A percentile compares a stretch with the other conserved stretches of the same genome.
These are phyloP conservation scores for Sclerotinia nivalis DNA, from an alignment of 2,329 filamentous ascomycete species.

Conservation along the genomic window DNA sequence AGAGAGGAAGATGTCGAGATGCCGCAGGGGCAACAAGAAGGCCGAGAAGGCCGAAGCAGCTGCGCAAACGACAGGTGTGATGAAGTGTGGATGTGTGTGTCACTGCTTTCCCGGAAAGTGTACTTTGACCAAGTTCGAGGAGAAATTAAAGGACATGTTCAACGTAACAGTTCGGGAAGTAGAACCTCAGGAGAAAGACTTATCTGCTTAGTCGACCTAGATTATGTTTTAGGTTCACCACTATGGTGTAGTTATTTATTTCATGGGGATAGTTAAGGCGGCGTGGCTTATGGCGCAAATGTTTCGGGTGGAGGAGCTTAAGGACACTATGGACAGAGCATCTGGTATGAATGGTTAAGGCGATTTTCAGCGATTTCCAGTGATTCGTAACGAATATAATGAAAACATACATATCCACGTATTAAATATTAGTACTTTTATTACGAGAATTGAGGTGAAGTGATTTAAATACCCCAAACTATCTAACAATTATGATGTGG, in stretches of 20 bases:
- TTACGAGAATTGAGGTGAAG: not conserved
- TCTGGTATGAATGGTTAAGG: not conserved
- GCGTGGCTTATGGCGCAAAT: not conserved
- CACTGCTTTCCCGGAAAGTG: conserved; percentile 1
- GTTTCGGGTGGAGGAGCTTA: not conserved
- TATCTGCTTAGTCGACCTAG: not conserved
- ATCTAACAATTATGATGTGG: not conserved
- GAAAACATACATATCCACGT: not conserved
- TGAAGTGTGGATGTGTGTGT: not conserved
- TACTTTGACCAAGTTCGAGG: not conserved
- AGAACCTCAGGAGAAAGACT: not conserved
- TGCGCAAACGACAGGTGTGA: not conserved
- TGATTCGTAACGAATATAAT: not conserved
- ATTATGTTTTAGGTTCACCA: not conserved
- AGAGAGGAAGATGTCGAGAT: not conserved
- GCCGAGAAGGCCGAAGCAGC: too few species aligned
- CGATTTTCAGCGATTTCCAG: not conserved
- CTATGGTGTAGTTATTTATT: not conserved
- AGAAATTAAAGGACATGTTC: not conserved
- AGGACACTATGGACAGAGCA: not conserved
- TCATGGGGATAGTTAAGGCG: not conserved
- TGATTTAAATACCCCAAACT: not conserved
- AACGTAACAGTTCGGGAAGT: not conserved
- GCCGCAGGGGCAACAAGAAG: not conserved
- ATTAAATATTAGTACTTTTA: not conserved